Conservation (phyloP, 192 early-diverging fungal genomes). For the Pilaira anomala region DNA sequence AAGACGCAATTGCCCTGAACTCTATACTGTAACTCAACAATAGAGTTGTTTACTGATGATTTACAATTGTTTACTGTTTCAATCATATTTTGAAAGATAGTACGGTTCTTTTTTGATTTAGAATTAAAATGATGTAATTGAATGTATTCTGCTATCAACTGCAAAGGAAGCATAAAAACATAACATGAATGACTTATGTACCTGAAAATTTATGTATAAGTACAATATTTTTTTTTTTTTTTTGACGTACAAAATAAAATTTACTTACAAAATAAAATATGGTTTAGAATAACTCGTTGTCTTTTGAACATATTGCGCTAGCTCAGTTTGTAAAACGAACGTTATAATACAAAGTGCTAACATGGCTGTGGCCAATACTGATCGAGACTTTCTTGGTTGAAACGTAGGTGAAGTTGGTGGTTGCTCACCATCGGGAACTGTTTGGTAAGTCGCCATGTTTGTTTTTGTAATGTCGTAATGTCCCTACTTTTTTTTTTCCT, state of each 20-base stretch:
- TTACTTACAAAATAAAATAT: constrained; percentile 61
- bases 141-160: constrained; percentile 30
- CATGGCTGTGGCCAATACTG: constrained; percentile 37
- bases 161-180: constrained; percentile 39
- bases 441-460: constrained; percentile 18
- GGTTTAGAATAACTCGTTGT: constrained; percentile 55
- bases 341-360: constrained; percentile 44
- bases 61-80: neutral
- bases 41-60: constrained; percentile 7
- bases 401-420: neutral
- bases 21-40: constrained; percentile 8
- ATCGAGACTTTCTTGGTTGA: constrained; percentile 6
- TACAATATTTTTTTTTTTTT: constrained; percentile 1
- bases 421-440: constrained; percentile 7
- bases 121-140: neutral
- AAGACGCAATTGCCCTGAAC: constrained; percentile 3
- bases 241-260: constrained; percentile 27
- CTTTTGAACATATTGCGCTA: constrained; percentile 59
- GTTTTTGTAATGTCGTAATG: neutral
- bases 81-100: neutral
- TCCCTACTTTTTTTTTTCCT: too few relatives aligned
- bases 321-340: constrained; percentile 54
- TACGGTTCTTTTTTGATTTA: neutral
- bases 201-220: constrained; percentile 23
- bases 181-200: constrained; percentile 44